Base-by-base conservation (phyloP, 1,139 yeast species). In the Blastobotrys petasosporus region DNA sequence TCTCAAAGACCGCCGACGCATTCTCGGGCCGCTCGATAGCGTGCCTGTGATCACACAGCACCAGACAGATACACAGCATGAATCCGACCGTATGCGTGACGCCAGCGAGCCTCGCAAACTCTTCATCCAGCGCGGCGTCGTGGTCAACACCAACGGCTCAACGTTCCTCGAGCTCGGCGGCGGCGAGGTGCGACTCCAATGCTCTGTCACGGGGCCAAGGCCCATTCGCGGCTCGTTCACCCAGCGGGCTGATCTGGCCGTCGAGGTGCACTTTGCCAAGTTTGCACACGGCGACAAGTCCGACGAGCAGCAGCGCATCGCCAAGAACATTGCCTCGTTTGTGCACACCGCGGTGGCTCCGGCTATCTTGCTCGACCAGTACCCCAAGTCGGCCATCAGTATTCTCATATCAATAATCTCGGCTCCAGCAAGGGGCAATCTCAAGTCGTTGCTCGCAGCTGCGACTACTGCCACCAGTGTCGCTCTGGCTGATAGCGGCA, bases 341-440 rank as follows among this genome's bases (percentile, higher is more conserved):
- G 68, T 83, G 17, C 76, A 77, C 48, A 75, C 84, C 2, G 71
- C 85, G 37, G 64, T 82, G 37, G 68, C 76, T 37, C 81, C 86
- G 9, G 68, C 82, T 1, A 75, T 92, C 3, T 65, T 85, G 37
- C 69, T 87, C 41, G 78, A 78, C 13, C 79, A 81, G 51, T 90
- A 90, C 62, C 97, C 97, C 4, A 92, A 92, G 64, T 85, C 95
- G 8, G 80, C 90, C 20, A 85, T 92, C 46, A 94, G 83, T 59
- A 73, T 92, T 20, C 83, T 82, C 56, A 71, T 90, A n/a, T 78
- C 84, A 37, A 69, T 87, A 2, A 69, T 87, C 15, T 71, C 83
- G 8, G 73, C 74, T 37, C 53, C 67, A 11, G 53, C 58, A 10
- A 29, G 28, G 2, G 30, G 33, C 7, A 66, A 69, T 23, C 42